Conservation (phyloP, 2,329 filamentous ascomycete species). For the Dactylellina sp. region DNA sequence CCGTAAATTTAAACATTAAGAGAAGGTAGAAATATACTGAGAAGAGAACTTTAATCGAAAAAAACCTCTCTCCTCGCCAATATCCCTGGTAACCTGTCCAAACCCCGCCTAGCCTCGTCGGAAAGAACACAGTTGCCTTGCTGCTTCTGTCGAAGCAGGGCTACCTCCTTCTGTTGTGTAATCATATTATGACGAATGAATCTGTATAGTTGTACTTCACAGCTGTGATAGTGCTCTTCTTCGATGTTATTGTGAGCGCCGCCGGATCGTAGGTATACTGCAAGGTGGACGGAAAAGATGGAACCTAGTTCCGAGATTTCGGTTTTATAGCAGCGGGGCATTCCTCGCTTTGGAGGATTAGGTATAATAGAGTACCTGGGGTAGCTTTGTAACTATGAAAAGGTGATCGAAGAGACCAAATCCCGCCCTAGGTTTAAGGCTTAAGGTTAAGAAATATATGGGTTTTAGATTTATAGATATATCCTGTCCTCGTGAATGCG, state of each 20-base stretch:
- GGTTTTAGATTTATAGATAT: no score
- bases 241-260: neutral
- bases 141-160: neutral
- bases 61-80: slow-evolving; percentile 1
- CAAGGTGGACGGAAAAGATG: slow-evolving; percentile 5
- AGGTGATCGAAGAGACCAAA: no score
- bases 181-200: slow-evolving; percentile 13
- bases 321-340: slow-evolving; percentile 16
- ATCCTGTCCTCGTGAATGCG: no score
- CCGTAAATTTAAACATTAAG: neutral
- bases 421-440: no score
- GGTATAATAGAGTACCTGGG: neutral
- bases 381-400: no score
- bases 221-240: slow-evolving; percentile 11
- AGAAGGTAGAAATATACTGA: neutral
- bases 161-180: neutral
- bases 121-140: neutral
- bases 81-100: neutral
- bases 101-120: neutral
- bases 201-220: slow-evolving; percentile 15
- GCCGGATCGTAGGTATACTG: slow-evolving; percentile 5
- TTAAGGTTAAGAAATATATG: no score
- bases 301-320: neutral
- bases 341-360: neutral
- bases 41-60: neutral